phyloP scores from a whole-genome alignment of 2,329 filamentous ascomycete genomes.

The Xylariaceae sp. region DNA sequence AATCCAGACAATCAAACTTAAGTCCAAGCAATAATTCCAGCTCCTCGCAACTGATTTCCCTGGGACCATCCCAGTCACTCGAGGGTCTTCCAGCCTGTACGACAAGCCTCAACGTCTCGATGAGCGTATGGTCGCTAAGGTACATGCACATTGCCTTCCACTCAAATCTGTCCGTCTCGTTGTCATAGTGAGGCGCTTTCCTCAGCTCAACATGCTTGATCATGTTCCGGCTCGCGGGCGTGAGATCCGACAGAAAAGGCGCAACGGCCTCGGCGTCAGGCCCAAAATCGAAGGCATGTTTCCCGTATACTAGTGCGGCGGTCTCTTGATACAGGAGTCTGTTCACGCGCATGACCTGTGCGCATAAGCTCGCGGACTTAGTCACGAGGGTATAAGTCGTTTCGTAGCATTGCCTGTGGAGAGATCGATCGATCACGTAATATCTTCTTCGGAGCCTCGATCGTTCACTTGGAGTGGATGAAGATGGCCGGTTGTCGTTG shows the following conservation, averaged over 20 bases:
- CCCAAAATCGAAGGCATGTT: constrained; percentile 57
- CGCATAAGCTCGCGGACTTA: constrained; percentile 36
- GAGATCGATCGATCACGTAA: constrained; percentile 37
- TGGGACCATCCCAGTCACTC: constrained; percentile 35
- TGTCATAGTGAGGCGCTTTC: constrained; percentile 45
- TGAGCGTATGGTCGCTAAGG: constrained; percentile 33
- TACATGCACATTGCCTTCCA: constrained; percentile 52
- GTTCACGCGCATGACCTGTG: constrained; percentile 43
- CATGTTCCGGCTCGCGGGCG: constrained; percentile 41
- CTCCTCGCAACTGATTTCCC: background rate
- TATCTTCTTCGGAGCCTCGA: constrained; percentile 34
- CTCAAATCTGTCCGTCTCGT: constrained; percentile 53
- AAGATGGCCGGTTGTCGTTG: constrained; percentile 24
- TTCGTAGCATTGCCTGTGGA: constrained; percentile 39
- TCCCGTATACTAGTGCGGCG: constrained; percentile 51
- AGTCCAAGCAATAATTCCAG: background rate
- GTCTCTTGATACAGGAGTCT: constrained; percentile 51
- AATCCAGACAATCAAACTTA: background rate
- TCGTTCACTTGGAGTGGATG: constrained; percentile 20
- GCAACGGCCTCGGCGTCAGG: constrained; percentile 56
- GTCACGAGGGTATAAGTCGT: constrained; percentile 51
- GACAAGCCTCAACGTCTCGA: constrained; percentile 45
- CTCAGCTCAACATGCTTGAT: constrained; percentile 50
- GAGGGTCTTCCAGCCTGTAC: constrained; percentile 52
- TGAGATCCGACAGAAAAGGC: constrained; percentile 57